phyloP scores from a whole-genome alignment of 345 rosid genomes.

The Psidium friedrichsthalianum region DNA sequence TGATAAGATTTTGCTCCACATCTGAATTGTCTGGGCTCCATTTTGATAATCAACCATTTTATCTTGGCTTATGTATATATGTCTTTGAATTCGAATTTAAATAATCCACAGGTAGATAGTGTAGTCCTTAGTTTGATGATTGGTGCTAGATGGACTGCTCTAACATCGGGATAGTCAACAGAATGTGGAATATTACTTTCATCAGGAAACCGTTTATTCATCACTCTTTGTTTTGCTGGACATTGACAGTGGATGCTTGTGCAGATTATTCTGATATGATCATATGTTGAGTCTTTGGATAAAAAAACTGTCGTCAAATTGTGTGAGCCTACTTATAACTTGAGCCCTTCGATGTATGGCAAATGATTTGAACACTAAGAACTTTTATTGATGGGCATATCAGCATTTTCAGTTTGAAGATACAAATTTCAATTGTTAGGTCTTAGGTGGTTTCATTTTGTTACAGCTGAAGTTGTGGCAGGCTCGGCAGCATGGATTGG shows the following conservation, averaged over 20 bases:
- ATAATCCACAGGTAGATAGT: not conserved
- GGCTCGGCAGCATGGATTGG: constrained; percentile 99
- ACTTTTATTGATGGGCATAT: not conserved
- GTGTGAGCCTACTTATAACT: not conserved
- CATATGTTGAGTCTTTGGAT: not conserved
- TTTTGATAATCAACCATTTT: not conserved
- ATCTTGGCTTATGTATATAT: not conserved
- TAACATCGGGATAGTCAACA: not conserved
- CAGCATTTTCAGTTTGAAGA: not conserved
- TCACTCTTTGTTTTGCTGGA: not conserved
- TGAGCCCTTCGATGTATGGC: not conserved
- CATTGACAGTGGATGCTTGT: not conserved
- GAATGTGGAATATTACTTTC: not conserved
- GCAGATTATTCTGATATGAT: not conserved
- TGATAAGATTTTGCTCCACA: not conserved
- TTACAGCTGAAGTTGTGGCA: constrained; percentile 94
- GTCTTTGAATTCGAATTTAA: not conserved
- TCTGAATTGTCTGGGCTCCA: not conserved
- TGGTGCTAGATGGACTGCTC: not conserved
- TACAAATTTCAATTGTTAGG: not conserved
- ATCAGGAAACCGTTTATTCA: not conserved
- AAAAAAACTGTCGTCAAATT: not conserved
- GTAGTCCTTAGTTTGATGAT: not conserved
- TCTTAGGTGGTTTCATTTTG: constrained; percentile 18
- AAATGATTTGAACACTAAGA: not conserved